Conservation (phyloP, 805 yeast species). For the Candida sphagnicola region DNA sequence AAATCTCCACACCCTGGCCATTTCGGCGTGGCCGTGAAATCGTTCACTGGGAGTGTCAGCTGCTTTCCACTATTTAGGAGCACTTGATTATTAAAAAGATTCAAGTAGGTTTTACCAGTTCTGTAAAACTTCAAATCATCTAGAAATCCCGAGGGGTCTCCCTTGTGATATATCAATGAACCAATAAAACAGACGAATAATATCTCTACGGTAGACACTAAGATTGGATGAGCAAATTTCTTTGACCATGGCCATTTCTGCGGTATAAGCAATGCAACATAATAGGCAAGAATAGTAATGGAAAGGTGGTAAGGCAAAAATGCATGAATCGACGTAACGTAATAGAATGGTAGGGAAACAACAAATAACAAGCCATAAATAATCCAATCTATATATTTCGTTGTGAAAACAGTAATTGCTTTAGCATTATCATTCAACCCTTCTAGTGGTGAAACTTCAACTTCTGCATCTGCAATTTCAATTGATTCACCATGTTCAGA, state of each 20-base stretch:
- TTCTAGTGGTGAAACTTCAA: conserved; percentile 1
- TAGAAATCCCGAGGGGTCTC: conserved; percentile 45
- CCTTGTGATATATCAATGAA: conserved; percentile 44
- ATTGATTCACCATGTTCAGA: neutral
- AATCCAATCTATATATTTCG: conserved; percentile 52
- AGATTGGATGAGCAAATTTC: conserved; percentile 66
- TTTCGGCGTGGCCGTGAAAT: conserved; percentile 29
- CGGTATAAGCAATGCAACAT: conserved; percentile 45
- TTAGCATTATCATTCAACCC: conserved; percentile 14
- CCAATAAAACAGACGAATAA: conserved; percentile 60
- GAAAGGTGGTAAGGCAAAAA: conserved; percentile 62
- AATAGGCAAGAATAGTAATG: conserved; percentile 55
- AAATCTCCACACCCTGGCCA: conserved; percentile 86
- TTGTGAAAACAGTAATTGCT: conserved; percentile 30
- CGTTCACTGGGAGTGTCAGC: conserved; percentile 8
- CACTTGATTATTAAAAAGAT: conserved; percentile 45
- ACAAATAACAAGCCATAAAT: conserved; percentile 46
- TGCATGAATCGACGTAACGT: conserved; percentile 42
- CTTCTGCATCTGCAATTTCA: neutral
- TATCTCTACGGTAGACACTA: conserved; percentile 62
- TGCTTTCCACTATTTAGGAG: conserved; percentile 25
- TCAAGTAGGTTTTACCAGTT: conserved; percentile 65
- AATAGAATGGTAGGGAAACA: conserved; percentile 59
- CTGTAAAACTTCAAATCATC: conserved; percentile 52
- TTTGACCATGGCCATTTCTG: conserved; percentile 40